phyloP scores from a whole-genome alignment of 257 asterid species.

The Penstemon barbatus region DNA sequence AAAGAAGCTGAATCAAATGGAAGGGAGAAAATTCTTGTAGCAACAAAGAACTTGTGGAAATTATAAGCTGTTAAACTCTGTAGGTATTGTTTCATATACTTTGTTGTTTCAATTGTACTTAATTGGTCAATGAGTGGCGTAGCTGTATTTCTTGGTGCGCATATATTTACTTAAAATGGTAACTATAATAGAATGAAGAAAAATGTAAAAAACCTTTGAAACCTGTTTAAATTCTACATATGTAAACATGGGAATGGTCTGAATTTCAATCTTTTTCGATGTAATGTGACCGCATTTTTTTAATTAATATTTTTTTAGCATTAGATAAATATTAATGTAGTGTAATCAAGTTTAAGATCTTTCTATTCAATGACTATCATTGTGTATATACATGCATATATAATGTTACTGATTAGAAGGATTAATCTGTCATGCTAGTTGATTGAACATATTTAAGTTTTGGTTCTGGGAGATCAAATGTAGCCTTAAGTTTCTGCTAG shows the following conservation, averaged over 20 bases:
- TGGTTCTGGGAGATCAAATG: too few relatives aligned
- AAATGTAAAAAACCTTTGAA: slow-evolving; percentile 21
- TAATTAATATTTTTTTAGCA: slow-evolving; percentile 24
- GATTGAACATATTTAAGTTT: too few relatives aligned
- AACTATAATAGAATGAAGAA: not conserved
- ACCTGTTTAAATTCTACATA: not conserved
- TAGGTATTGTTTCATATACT: slow-evolving; percentile 27
- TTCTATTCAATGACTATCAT: slow-evolving; percentile 1
- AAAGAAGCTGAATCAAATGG: slow-evolving; percentile 80
- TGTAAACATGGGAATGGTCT: slow-evolving; percentile 25
- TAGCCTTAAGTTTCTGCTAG: too few relatives aligned
- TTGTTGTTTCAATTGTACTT: not conserved
- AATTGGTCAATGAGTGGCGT: not conserved
- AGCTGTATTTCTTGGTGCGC: not conserved
- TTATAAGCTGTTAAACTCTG: slow-evolving; percentile 30
- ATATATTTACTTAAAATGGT: slow-evolving; percentile 10
- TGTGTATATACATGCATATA: too few relatives aligned
- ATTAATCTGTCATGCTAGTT: too few relatives aligned
- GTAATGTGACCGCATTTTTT: slow-evolving; percentile 23
- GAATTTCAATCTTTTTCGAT: slow-evolving; percentile 17
- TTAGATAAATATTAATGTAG: slow-evolving; percentile 18
- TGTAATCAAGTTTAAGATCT: slow-evolving; percentile 13
- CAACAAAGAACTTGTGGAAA: slow-evolving; percentile 72
- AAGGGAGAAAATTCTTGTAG: slow-evolving; percentile 77
- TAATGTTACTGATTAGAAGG: too few relatives aligned